These are phyloP conservation scores for Curvularia sp. DNA, from an alignment of 2,329 filamentous ascomycete genomes.

Conservation along the genomic window DNA sequence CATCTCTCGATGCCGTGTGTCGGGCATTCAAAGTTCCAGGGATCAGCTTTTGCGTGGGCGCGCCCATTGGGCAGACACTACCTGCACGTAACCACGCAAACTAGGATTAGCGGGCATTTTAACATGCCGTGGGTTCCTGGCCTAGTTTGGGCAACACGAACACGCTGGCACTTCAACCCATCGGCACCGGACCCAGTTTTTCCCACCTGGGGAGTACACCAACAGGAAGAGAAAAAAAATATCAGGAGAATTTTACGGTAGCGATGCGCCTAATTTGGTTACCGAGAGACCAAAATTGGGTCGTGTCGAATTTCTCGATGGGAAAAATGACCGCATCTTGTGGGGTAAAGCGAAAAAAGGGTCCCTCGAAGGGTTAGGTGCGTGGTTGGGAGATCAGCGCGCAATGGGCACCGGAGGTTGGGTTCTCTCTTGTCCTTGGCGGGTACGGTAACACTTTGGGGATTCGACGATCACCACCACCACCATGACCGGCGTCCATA, in stretches of 20 bases:
- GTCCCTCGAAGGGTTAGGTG: background rate
- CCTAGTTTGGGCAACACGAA: constrained; percentile 4
- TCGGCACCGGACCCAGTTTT: constrained; percentile 11
- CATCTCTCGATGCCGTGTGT: background rate
- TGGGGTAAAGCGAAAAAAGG: constrained; percentile 6
- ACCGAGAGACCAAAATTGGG: background rate
- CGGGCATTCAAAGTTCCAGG: background rate
- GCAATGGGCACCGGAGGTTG: background rate
- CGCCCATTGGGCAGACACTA: constrained; percentile 11
- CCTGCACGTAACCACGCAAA: background rate
- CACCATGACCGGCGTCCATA: background rate
- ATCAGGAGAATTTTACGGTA: background rate
- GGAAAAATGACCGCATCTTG: constrained; percentile 10
- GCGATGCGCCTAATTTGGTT: no score
- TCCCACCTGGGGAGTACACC: background rate
- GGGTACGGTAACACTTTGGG: no score
- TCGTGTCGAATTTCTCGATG: background rate
- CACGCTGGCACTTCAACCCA: constrained; percentile 14
- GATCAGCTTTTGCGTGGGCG: no score
- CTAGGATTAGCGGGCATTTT: background rate
- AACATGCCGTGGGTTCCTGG: constrained; percentile 6
- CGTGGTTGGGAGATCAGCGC: background rate
- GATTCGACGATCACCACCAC: background rate
- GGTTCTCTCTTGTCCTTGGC: background rate
- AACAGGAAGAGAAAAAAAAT: background rate